Percentiles rank a stretch among this genome's conserved stretches.
These are phyloP conservation scores for Scytalidium lignicola DNA, from an alignment of 2,329 filamentous ascomycete genomes.

Conservation along the genomic window DNA sequence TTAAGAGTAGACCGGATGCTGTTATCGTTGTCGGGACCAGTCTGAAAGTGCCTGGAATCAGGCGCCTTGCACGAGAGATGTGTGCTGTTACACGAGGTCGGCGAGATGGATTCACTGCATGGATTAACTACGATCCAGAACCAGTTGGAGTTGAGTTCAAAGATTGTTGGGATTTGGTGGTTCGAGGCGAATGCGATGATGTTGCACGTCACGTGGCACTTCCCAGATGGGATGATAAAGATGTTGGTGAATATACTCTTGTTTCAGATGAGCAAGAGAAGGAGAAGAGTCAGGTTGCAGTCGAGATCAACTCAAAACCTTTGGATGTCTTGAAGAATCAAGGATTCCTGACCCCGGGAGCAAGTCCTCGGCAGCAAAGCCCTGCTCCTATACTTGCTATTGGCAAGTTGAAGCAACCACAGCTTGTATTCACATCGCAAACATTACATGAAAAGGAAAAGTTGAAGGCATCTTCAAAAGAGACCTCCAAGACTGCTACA, in stretches of 20 bases:
- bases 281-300: conserved; percentile 33
- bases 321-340: conserved; percentile 38
- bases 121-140: conserved; percentile 87
- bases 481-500: not conserved
- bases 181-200: conserved; percentile 81
- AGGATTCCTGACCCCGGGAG: conserved; percentile 52
- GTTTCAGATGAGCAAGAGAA: conserved; percentile 38
- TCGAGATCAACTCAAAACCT: conserved; percentile 34
- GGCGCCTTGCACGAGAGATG: conserved; percentile 84
- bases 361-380: conserved; percentile 47
- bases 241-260: conserved; percentile 43
- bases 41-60: conserved; percentile 89
- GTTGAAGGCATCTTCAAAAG: conserved; percentile 5
- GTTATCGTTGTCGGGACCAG: conserved; percentile 94
- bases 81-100: conserved; percentile 80
- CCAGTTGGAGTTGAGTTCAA: conserved; percentile 81
- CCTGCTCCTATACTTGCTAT: conserved; percentile 14
- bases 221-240: conserved; percentile 54
- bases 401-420: conserved; percentile 45
- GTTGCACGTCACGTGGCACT: conserved; percentile 69
- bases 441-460: conserved; percentile 1
- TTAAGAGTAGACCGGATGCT: conserved; percentile 81
- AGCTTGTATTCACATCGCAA: conserved; percentile 31
- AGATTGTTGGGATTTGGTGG: conserved; percentile 88
- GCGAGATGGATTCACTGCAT: conserved; percentile 80